Evolutionary conservation across 768 basidiomycete genomes (phyloP).

Genomic region (Brasilioporus rufonigricans): DNA sequence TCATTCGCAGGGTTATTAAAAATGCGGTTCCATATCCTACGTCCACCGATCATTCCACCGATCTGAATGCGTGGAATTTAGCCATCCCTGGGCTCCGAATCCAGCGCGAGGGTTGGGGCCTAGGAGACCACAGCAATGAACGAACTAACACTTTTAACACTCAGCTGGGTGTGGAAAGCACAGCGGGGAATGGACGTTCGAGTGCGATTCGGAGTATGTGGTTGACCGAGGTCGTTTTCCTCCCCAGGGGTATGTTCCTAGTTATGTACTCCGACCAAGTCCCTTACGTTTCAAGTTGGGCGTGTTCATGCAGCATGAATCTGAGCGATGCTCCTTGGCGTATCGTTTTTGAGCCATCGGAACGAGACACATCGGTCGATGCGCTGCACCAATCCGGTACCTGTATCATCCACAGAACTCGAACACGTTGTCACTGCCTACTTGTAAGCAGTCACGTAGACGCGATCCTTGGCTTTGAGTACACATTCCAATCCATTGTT

Average conservation of each 20-base stretch:
- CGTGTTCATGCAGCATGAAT: slow-evolving; percentile 1
- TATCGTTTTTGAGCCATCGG: not conserved
- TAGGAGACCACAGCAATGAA: slow-evolving; percentile 1
- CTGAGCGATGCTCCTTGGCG: slow-evolving; percentile 4
- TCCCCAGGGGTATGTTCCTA: not conserved
- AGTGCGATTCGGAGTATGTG: not conserved
- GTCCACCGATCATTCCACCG: slow-evolving; percentile 1
- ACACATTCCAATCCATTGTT: not conserved
- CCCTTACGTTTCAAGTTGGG: slow-evolving; percentile 1
- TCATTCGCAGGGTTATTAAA: not conserved
- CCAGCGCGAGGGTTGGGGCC: not conserved
- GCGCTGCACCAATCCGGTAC: not conserved
- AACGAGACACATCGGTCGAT: not conserved
- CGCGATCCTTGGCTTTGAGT: not conserved
- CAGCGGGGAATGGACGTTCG: not conserved
- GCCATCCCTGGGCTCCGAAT: not conserved
- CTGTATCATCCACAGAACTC: not conserved
- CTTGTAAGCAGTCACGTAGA: not conserved
- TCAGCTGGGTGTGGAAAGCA: not conserved
- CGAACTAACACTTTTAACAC: not conserved
- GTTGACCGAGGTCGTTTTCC: not conserved
- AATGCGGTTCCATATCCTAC: not conserved
- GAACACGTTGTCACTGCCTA: slow-evolving; percentile 3
- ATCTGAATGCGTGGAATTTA: not conserved
- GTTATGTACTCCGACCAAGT: not conserved